Conservation (phyloP, 176 grass and related monocot genomes). For the Ampelocalamus luodianensis region DNA sequence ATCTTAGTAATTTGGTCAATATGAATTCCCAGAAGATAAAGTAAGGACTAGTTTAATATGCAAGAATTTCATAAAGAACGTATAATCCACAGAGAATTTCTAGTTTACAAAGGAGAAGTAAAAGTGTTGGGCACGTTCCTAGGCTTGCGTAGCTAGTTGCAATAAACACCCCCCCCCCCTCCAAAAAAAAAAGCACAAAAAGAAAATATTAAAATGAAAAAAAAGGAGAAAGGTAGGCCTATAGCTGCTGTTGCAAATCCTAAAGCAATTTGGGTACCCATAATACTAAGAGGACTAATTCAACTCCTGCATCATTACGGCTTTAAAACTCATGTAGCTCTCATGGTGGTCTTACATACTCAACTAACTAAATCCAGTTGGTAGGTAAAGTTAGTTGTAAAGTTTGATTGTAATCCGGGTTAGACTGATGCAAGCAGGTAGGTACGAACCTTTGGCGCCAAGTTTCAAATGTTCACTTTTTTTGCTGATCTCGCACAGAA, state of each 20-base stretch:
- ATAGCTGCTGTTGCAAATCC: too few species aligned
- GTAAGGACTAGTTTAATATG: not conserved
- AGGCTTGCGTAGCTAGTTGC: not conserved
- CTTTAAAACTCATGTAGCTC: not conserved
- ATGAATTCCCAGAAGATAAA: not conserved
- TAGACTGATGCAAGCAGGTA: not conserved
- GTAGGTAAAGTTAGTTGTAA: not conserved
- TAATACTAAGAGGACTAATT: not conserved
- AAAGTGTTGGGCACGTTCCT: too few species aligned
- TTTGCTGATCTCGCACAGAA: not conserved
- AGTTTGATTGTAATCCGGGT: not conserved
- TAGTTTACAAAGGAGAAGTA: not conserved
- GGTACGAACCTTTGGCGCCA: conserved; percentile 45
- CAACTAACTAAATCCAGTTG: not conserved
- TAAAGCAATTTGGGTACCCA: not conserved
- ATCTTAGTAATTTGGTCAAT: not conserved
- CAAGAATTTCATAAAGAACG: not conserved
- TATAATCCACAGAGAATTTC: not conserved
- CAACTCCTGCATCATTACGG: not conserved
- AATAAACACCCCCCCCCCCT: not conserved
- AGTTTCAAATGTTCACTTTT: conserved; percentile 34
- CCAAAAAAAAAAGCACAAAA: too few species aligned
- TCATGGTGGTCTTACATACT: not conserved
- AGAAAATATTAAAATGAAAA: too few species aligned
- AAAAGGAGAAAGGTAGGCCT: too few species aligned